Base-by-base conservation (phyloP, 495 filamentous ascomycete species). In the Aspergillus nidulans region DNA sequence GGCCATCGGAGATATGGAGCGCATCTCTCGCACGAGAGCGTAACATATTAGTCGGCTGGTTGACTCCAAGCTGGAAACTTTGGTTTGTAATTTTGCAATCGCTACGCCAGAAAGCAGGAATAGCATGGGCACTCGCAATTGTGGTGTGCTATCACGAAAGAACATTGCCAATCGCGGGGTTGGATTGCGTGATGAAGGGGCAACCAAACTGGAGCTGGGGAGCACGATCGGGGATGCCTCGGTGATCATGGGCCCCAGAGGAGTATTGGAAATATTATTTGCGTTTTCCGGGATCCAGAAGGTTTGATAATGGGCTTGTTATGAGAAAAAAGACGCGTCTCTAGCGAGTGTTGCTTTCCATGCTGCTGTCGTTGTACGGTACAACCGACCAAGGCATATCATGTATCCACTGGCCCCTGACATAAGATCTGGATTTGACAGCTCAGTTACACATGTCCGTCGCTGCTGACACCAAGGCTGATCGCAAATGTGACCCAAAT, bases 121-220 rank as follows among this genome's bases (percentile, higher is more conserved):
- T 12, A 34, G 8, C 23, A 16, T 6, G 43, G 21, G 28, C 10
- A 23, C n/a, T 34, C 48, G 48, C 49, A 15, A 30, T 53, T 39
- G 18, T n/a, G 20, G 26, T 13, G 30, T 30, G 44, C 42, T 24
- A 30, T 34, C 36, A 36, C 44, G 20, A 23, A 24, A 19, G 28
- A 6, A 28, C 49, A 68, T 74, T 70, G 69, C 67, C 62, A 63
- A 71, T 67, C 59, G 69, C 68, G 71, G 71, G 68, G 69, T 58
- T 52, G 13, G 26, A 74, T 74, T 68, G 61, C 69, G 71, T 73
- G 71, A 68, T 71, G 49, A 36, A 32, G 45, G 28, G 26, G 3
- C 16, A 32, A 10, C 30, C 12, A 41, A n/a, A 25, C 49, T 26
- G 30, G 30, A 12, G 24, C 23, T 6, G 23, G 21, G 15, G 30